Conservation (phyloP, 2,329 filamentous ascomycete genomes). For the Sclerotinia borealis region DNA sequence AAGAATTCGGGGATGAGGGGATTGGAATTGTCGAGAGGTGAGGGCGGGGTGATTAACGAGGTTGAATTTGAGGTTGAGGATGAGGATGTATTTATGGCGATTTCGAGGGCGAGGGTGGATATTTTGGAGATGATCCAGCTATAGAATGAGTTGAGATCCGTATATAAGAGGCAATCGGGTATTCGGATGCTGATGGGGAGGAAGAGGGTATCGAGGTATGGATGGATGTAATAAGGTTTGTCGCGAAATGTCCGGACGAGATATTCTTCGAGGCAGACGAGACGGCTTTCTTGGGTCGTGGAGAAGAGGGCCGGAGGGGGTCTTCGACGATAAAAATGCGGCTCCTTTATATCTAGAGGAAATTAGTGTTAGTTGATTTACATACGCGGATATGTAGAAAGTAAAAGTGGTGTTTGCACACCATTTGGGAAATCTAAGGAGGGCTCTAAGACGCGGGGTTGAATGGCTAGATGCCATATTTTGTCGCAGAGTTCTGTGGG, state of each 20-base stretch:
- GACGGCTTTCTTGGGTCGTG: neutral
- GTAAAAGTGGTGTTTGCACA: neutral
- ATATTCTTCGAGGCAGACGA: constrained; percentile 3
- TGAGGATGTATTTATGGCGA: neutral
- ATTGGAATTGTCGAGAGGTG: neutral
- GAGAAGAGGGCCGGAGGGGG: neutral
- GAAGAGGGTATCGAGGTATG: neutral
- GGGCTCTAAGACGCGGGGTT: constrained; percentile 14
- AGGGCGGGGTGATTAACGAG: neutral
- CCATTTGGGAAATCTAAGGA: constrained; percentile 6
- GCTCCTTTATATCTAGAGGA: neutral
- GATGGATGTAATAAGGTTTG: neutral
- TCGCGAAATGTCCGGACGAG: neutral
- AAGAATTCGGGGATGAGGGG: neutral
- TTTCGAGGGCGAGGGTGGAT: constrained; percentile 1
- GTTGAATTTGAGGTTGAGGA: too few species aligned
- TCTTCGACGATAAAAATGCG: neutral
- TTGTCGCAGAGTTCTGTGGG: constrained; percentile 17
- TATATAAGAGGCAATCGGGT: neutral
- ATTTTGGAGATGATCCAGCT: neutral
- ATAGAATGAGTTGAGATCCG: neutral
- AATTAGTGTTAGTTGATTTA: neutral
- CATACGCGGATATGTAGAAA: neutral
- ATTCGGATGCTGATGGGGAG: neutral
- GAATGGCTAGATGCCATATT: constrained; percentile 17